Percentiles rank a stretch among this genome's conserved stretches.
Conservation (phyloP, 139 green algal genomes). For the Asterochloris sp. region DNA sequence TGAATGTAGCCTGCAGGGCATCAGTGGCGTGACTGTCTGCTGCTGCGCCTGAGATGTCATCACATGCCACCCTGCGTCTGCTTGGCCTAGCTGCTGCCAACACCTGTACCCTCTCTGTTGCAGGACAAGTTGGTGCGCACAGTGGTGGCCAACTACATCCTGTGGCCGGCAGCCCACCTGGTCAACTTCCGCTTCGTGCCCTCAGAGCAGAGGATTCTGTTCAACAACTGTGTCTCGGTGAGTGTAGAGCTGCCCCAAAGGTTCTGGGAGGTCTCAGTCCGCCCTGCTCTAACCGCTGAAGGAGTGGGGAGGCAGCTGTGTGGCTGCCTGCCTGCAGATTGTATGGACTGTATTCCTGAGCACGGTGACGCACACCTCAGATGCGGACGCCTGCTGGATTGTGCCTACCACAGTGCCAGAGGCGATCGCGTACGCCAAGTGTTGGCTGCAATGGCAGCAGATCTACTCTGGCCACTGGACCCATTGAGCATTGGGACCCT, state of each 20-base stretch:
- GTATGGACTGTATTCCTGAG: slow-evolving; percentile 26
- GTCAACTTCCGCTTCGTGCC: slow-evolving; percentile 83
- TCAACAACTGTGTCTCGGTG: slow-evolving; percentile 64
- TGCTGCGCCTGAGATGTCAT: neutral
- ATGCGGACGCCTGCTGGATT: slow-evolving; percentile 13
- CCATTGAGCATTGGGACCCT: neutral
- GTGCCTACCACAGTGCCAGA: slow-evolving; percentile 6
- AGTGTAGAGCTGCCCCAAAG: neutral
- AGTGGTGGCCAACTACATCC: slow-evolving; percentile 62
- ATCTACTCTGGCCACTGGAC: neutral
- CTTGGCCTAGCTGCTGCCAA: neutral
- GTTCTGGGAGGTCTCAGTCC: neutral
- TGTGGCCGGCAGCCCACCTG: slow-evolving; percentile 71
- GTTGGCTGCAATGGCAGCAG: slow-evolving; percentile 18
- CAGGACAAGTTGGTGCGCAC: slow-evolving; percentile 53
- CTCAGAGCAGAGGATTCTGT: slow-evolving; percentile 72
- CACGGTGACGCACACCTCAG: slow-evolving; percentile 10
- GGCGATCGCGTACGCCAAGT: slow-evolving; percentile 10
- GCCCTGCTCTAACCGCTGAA: neutral
- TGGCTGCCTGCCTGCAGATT: slow-evolving; percentile 1
- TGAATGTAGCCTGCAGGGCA: neutral
- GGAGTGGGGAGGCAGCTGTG: neutral
- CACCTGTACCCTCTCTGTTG: neutral
- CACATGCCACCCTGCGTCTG: neutral
- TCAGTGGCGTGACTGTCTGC: neutral